Evolutionary conservation across 2,329 filamentous ascomycete species (phyloP).

Genomic region (Alternaria gaisen): DNA sequence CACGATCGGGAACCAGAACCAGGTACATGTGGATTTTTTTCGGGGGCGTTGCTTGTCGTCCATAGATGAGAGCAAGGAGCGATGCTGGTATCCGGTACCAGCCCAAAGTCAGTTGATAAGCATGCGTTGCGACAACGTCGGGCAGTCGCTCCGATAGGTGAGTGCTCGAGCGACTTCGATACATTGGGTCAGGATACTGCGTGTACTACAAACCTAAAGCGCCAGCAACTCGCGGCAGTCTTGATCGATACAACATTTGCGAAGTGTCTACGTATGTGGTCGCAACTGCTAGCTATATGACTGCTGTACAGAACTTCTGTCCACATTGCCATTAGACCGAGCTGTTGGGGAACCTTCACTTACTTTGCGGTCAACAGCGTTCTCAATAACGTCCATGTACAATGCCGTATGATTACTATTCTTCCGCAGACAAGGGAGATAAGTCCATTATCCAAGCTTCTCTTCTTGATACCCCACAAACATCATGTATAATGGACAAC

Average conservation of each 20-base stretch:
- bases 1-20: neutral
- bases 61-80: neutral
- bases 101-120: neutral
- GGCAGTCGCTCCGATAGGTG: neutral
- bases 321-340: neutral
- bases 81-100: neutral
- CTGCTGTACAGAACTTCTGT: neutral
- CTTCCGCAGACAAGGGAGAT: neutral
- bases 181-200: neutral
- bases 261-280: neutral
- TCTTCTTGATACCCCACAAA: neutral
- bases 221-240: neutral
- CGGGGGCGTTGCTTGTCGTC: neutral
- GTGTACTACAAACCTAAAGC: neutral
- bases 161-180: neutral
- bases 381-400: neutral
- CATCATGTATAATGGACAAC: neutral
- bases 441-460: neutral
- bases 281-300: neutral
- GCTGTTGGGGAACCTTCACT: neutral
- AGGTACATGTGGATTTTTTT: neutral
- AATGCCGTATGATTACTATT: neutral
- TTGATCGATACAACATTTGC: neutral
- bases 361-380: neutral
- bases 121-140: neutral